A percentile compares a stretch with the other conserved stretches of the same genome.
These are phyloP conservation scores for Suhomyces guaymorum DNA, from an alignment of 1,139 yeast species.

Conservation along the genomic window DNA sequence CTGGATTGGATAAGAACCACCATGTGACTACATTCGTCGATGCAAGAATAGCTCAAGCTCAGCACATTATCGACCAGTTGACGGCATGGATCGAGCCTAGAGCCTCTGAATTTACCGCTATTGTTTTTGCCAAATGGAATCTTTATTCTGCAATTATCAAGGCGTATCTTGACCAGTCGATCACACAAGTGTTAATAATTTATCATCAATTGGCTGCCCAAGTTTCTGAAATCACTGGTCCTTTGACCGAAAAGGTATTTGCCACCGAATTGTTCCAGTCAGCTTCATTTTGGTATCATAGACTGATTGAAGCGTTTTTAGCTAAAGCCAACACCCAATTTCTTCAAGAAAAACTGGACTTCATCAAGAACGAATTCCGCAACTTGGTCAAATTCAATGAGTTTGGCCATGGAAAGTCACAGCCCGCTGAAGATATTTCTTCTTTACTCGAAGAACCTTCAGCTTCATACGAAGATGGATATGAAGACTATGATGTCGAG, in stretches of 20 bases:
- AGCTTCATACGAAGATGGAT: constrained; percentile 4
- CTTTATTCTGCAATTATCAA: not conserved
- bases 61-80: constrained; percentile 1
- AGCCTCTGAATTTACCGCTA: not conserved
- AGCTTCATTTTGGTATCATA: constrained; percentile 2
- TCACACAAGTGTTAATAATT: too few species aligned
- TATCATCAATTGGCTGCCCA: not conserved
- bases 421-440: constrained; percentile 24
- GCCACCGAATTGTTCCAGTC: not conserved
- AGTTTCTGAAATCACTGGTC: not conserved
- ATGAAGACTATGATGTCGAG: too few species aligned
- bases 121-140: not conserved
- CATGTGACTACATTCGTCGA: constrained; percentile 4
- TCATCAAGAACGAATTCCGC: constrained; percentile 32
- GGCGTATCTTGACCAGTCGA: not conserved
- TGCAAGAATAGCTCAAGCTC: constrained; percentile 1
- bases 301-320: constrained; percentile 8
- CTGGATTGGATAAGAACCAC: constrained; percentile 8
- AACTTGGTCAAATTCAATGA: constrained; percentile 25
- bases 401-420: constrained; percentile 17
- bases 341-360: constrained; percentile 19
- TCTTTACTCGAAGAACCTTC: constrained; percentile 20
- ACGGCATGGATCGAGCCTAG: constrained; percentile 2
- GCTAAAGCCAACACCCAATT: constrained; percentile 11
- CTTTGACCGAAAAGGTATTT: constrained; percentile 1